These are phyloP conservation scores for Mycena sp. DNA, from an alignment of 1,284 basidiomycete genomes.

Conservation along the genomic window DNA sequence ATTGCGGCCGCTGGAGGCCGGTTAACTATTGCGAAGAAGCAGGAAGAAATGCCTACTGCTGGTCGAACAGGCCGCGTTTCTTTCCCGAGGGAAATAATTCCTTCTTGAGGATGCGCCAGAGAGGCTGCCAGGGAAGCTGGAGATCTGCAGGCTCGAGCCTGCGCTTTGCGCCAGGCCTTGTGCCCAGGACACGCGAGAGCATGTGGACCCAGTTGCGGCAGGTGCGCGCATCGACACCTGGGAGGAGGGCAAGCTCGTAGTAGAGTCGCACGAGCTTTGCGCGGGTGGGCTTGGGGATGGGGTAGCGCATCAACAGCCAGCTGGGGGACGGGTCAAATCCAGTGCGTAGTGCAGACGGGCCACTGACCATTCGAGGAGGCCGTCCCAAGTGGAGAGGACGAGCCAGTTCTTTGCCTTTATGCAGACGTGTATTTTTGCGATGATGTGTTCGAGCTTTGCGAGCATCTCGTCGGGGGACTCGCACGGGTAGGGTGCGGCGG, in stretches of 20 bases:
- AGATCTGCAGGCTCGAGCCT: constrained; percentile 77
- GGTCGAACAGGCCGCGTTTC: constrained; percentile 52
- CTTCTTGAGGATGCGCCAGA: constrained; percentile 77
- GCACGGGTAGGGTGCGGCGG: constrained; percentile 80
- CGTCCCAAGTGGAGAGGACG: constrained; percentile 74
- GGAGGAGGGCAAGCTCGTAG: constrained; percentile 81
- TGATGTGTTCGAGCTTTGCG: constrained; percentile 74
- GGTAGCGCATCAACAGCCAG: constrained; percentile 87
- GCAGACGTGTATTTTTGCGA: constrained; percentile 77
- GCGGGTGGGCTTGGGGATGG: constrained; percentile 76
- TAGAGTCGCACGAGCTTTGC: constrained; percentile 85
- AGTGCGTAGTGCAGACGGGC: constrained; percentile 15
- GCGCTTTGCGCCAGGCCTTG: constrained; percentile 67
- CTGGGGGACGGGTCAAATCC: constrained; percentile 49
- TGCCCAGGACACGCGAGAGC: constrained; percentile 74
- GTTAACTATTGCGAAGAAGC: constrained; percentile 12
- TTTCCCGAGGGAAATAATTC: constrained; percentile 80
- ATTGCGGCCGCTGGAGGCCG: constrained; percentile 57
- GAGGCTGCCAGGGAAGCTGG: constrained; percentile 76
- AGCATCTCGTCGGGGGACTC: constrained; percentile 85
- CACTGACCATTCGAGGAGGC: constrained; percentile 77
- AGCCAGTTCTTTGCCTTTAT: constrained; percentile 83
- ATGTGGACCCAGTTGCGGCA: constrained; percentile 79
- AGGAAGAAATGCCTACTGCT: constrained; percentile 47
- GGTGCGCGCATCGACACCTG: constrained; percentile 78